A percentile compares a stretch with the other conserved stretches of the same genome.
These are phyloP conservation scores for Pythium aristosporum DNA, from an alignment of 352 stramenopile species.

Conservation along the genomic window DNA sequence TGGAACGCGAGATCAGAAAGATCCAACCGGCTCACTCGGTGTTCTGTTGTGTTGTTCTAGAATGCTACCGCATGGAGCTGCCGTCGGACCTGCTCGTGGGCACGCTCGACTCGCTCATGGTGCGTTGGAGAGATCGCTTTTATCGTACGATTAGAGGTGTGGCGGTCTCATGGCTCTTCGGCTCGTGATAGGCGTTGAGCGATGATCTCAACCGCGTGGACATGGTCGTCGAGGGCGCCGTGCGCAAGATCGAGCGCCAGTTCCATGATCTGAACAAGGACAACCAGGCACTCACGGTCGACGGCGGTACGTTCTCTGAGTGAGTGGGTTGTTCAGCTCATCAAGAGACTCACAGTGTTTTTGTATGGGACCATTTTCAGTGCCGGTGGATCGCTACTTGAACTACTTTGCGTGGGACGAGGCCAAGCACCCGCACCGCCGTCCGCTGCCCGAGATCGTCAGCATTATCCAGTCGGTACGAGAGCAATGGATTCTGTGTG, in stretches of 20 bases:
- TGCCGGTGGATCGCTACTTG: conserved; percentile 94
- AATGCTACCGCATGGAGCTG: conserved; percentile 88
- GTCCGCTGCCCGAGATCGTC: conserved; percentile 96
- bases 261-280: conserved; percentile 93
- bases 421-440: conserved; percentile 96
- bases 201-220: conserved; percentile 97
- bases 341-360: background rate
- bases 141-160: background rate
- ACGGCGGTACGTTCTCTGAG: conserved; percentile 49
- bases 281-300: conserved; percentile 81
- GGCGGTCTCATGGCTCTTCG: background rate
- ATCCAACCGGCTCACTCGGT: background rate
- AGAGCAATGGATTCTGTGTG: background rate
- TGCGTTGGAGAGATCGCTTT: conserved; percentile 18
- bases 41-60: conserved; percentile 22
- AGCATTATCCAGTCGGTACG: conserved; percentile 91
- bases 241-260: conserved; percentile 97
- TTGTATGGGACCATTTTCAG: conserved; percentile 26
- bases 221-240: conserved; percentile 92
- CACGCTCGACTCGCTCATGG: conserved; percentile 97
- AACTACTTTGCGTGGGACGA: conserved; percentile 98
- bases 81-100: conserved; percentile 94
- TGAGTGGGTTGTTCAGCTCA: background rate
- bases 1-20: background rate
- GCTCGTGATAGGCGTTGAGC: conserved; percentile 56